These are phyloP conservation scores for Ulota crispa DNA, from an alignment of 225 moss, liverwort and hornwort genomes.

Conservation along the genomic window DNA sequence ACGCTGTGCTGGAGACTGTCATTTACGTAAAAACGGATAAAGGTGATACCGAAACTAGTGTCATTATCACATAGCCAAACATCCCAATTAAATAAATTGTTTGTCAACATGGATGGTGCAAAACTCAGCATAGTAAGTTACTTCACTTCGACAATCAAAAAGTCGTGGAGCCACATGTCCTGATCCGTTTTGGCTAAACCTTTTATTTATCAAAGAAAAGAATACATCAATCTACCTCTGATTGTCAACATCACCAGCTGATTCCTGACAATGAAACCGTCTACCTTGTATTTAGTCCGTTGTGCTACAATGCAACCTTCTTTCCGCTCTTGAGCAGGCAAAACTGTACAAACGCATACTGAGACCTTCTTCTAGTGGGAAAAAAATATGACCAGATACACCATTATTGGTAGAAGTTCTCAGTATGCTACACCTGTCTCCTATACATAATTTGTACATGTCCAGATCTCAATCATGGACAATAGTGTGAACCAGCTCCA, in stretches of 20 bases:
- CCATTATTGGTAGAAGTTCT: background rate
- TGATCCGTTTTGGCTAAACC: background rate
- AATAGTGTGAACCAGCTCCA: conserved; percentile 60
- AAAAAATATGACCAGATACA: background rate
- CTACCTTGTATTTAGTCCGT: background rate
- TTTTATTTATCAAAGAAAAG: background rate
- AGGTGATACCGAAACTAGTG: background rate
- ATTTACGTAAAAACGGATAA: background rate
- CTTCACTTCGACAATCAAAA: background rate
- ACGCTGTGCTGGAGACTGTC: background rate
- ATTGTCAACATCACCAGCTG: background rate
- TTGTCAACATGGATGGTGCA: background rate
- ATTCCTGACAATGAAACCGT: background rate
- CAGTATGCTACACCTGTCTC: background rate
- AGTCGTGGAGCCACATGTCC: background rate
- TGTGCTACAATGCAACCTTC: background rate
- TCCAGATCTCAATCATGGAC: conserved; percentile 44
- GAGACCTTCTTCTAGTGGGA: background rate
- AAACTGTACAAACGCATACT: conserved; percentile 10
- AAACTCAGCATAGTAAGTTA: background rate
- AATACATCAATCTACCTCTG: background rate
- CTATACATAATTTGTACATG: conserved; percentile 13
- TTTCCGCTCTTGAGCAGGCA: background rate
- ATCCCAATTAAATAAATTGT: background rate
- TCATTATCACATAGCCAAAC: background rate